A percentile compares a stretch with the other conserved stretches of the same genome.
Evolutionary conservation across 2,329 filamentous ascomycete genomes (phyloP).

Genomic region (Trichoderma sp.): DNA sequence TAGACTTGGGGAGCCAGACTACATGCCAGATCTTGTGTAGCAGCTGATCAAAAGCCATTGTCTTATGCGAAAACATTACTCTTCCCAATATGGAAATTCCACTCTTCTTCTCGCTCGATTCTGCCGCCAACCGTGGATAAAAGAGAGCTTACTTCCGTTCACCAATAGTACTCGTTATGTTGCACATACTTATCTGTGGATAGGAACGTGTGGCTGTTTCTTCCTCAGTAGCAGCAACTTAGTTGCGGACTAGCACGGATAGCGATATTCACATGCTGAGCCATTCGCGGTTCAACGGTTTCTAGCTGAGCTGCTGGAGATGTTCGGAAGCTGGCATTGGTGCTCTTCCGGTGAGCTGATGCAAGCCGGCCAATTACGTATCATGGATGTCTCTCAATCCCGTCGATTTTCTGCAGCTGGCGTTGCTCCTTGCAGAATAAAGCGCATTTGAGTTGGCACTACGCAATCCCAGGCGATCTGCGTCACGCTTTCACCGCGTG

Average conservation of each 20-base stretch:
- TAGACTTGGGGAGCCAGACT: not conserved
- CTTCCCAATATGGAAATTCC: not conserved
- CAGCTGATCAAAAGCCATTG: not conserved
- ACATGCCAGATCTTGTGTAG: not conserved
- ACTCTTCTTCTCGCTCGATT: not conserved
- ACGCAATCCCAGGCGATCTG: not conserved
- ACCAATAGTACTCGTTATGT: not conserved
- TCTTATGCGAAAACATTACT: not conserved
- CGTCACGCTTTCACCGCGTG: not conserved
- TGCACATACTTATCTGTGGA: not conserved
- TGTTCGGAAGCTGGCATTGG: not conserved
- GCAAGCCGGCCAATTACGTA: not conserved
- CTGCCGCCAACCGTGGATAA: not conserved
- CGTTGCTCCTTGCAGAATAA: conserved; percentile 10
- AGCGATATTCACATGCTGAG: not conserved
- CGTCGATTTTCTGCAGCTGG: not conserved
- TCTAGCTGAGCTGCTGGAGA: not conserved
- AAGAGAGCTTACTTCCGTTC: not conserved
- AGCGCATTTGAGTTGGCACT: conserved; percentile 4
- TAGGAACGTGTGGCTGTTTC: not conserved
- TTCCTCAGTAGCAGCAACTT: not conserved
- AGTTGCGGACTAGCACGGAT: not conserved
- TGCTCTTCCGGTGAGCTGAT: not conserved
- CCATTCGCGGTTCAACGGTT: not conserved
- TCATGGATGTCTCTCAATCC: not conserved